Percentiles rank a stretch among this genome's conserved stretches.
These are phyloP conservation scores for Globisporangium acanthophoron DNA, from an alignment of 352 stramenopile genomes.

Conservation along the genomic window DNA sequence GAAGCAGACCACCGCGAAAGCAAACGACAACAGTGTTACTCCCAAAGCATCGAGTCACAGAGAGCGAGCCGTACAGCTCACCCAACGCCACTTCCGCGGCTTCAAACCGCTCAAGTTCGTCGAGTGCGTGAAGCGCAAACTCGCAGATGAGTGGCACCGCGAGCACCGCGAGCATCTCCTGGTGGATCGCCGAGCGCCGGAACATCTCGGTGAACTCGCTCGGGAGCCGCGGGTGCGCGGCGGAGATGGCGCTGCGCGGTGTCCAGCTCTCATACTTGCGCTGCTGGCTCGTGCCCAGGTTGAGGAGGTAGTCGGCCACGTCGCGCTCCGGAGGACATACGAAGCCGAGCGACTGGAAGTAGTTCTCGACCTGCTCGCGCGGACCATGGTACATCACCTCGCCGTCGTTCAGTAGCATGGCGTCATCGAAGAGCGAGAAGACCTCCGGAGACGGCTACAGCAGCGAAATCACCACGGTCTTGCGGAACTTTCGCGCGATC, in stretches of 20 bases:
- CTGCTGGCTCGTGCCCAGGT: constrained; percentile 16
- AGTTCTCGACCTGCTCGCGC: constrained; percentile 10
- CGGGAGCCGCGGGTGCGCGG: constrained; percentile 5
- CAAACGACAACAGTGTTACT: too few relatives aligned
- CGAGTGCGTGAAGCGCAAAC: too few relatives aligned
- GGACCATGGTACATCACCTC: constrained; percentile 22
- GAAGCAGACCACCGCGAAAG: too few relatives aligned
- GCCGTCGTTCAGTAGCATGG: constrained; percentile 63
- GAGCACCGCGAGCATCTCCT: constrained; percentile 12
- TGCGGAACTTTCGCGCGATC: constrained; percentile 28
- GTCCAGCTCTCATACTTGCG: constrained; percentile 7
- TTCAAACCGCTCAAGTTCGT: too few relatives aligned
- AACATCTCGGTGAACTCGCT: constrained; percentile 24
- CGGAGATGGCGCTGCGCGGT: neutral
- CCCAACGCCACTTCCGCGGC: too few relatives aligned
- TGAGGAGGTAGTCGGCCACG: constrained; percentile 14
- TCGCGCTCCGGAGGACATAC: constrained; percentile 10
- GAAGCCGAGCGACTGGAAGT: constrained; percentile 15
- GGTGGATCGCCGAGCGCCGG: constrained; percentile 18
- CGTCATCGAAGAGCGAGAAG: constrained; percentile 87
- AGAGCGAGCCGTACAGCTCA: too few relatives aligned
- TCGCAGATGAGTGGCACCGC: constrained; percentile 6
- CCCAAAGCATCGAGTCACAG: too few relatives aligned
- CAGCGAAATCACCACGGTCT: constrained; percentile 48
- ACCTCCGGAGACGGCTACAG: constrained; percentile 86